A percentile compares a stretch with the other conserved stretches of the same genome.
phyloP scores from a whole-genome alignment of 2,329 filamentous ascomycete genomes.

The Colletotrichum endophyticum region DNA sequence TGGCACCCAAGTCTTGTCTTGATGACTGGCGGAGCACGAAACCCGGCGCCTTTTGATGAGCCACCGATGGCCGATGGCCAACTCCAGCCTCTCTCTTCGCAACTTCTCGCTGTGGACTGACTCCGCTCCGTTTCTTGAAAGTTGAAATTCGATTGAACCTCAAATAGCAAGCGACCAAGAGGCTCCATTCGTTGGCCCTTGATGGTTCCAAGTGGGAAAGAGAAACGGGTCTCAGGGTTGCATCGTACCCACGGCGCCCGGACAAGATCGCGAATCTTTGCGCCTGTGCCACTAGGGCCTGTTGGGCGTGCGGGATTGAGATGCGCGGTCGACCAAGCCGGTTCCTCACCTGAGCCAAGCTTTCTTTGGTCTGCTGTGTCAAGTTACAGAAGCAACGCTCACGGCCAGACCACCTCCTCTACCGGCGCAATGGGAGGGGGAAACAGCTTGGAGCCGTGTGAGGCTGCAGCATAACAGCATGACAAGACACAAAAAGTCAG shows the following conservation, averaged over 20 bases:
- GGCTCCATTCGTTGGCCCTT: neutral
- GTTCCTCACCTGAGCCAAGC: slow-evolving; percentile 12
- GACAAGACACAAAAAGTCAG: neutral
- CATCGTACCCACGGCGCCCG: slow-evolving; percentile 16
- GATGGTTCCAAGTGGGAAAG: neutral
- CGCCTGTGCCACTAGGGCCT: slow-evolving; percentile 15
- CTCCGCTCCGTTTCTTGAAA: slow-evolving; percentile 8
- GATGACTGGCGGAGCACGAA: slow-evolving; percentile 12
- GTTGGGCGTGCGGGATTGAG: slow-evolving; percentile 20
- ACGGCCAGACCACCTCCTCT: neutral
- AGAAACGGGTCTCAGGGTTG: slow-evolving; percentile 12
- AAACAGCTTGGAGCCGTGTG: neutral
- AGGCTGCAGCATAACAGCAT: slow-evolving; percentile 4
- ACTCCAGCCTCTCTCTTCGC: neutral
- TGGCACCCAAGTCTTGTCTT: slow-evolving; percentile 15
- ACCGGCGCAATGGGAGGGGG: neutral
- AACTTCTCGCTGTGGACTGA: neutral
- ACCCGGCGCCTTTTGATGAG: slow-evolving; percentile 15
- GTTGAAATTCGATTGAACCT: slow-evolving; percentile 6
- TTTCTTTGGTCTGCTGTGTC: slow-evolving; percentile 12
- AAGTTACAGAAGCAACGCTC: neutral
- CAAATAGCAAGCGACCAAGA: slow-evolving; percentile 17
- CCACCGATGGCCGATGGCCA: slow-evolving; percentile 2
- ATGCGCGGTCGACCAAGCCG: slow-evolving; percentile 14
- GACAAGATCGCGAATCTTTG: slow-evolving; percentile 21